Conservation (phyloP, 306 rosid genomes). For the Cicer bijugum region DNA sequence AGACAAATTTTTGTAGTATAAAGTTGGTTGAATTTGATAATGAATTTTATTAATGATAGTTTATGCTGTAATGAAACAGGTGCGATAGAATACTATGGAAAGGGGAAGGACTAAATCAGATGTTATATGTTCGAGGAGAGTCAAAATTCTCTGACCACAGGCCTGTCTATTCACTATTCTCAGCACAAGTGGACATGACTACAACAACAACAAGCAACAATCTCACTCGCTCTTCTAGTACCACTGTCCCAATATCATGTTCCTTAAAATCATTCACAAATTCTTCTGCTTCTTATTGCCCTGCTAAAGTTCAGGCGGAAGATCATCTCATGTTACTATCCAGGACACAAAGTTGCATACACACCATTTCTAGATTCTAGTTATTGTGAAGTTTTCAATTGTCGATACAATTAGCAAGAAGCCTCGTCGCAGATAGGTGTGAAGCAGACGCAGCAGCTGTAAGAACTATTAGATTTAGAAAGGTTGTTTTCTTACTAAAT, state of each 20-base stretch:
- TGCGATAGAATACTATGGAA: conserved; percentile 95
- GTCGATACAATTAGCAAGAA: too few species aligned
- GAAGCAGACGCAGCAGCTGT: too few species aligned
- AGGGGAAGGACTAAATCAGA: conserved; percentile 78
- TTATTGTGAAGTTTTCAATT: neutral
- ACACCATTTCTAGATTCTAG: conserved; percentile 15
- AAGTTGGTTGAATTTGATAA: too few species aligned
- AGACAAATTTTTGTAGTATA: too few species aligned
- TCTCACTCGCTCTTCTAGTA: neutral
- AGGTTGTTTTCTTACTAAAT: too few species aligned
- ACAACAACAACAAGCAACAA: conserved; percentile 49
- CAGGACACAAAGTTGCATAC: conserved; percentile 50
- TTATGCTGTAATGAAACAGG: conserved; percentile 47
- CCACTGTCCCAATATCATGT: conserved; percentile 29
- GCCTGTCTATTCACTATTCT: conserved; percentile 76
- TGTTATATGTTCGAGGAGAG: conserved; percentile 79
- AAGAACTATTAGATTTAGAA: too few species aligned
- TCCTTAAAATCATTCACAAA: conserved; percentile 47
- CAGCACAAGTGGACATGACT: conserved; percentile 53
- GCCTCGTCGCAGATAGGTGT: too few species aligned
- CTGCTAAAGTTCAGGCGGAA: conserved; percentile 78
- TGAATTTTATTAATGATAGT: too few species aligned
- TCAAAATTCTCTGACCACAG: conserved; percentile 96
- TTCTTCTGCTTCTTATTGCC: conserved; percentile 46
- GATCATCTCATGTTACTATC: conserved; percentile 69